Evolutionary conservation across 2,329 filamentous ascomycete genomes (phyloP), one percentile per base, ranked within the genome.

Genomic region (Fusarium goolgardi): DNA sequence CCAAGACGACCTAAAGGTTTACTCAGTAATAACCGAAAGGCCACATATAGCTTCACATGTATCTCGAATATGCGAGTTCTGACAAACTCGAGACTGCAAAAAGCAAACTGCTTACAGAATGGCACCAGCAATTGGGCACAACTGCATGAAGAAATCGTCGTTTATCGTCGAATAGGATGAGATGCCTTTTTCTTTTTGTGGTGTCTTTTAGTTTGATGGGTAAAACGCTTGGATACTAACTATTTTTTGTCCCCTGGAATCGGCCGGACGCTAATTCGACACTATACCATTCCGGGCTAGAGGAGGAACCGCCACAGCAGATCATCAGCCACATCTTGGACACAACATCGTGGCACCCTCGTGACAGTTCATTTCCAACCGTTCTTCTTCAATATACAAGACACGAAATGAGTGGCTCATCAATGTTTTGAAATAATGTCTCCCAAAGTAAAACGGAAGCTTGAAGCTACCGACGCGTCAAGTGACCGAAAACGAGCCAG

Each of bases 391-490:
- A 16, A 51, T n/a, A 51, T 31, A 41, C 10, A 21, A 50, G 16
- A 49, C 71, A 64, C 63, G 71, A 46, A 46, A 50, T 68, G 58
- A 21, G 49, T 29, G 13, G 45, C 18, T 37, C 25, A 50, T 21
- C 25, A 45, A 39, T 32, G 13, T 34, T 45, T 40, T 25, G 9
- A 23, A 39, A 62, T 46, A 55, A 79, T 79, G 77, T 37, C 62
- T 7, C 52, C 40, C 23, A 58, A 67, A 21, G 39, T 25, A 6
- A 80, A 79, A 63, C 70, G 78, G 25, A 78, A 76, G 57, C 55
- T 57, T 46, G 53, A 21, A 32, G 29, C 39, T 9, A 12, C 59
- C 32, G 72, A 76, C 71, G 67, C 73, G 75, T 73, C 70, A 25
- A 34, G 16, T n/a, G 12, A 37, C 21, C 59, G 58, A 34, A 74